Evolutionary conservation across 2,329 filamentous ascomycete species (phyloP).

Genomic region (Diplocarpon mali): DNA sequence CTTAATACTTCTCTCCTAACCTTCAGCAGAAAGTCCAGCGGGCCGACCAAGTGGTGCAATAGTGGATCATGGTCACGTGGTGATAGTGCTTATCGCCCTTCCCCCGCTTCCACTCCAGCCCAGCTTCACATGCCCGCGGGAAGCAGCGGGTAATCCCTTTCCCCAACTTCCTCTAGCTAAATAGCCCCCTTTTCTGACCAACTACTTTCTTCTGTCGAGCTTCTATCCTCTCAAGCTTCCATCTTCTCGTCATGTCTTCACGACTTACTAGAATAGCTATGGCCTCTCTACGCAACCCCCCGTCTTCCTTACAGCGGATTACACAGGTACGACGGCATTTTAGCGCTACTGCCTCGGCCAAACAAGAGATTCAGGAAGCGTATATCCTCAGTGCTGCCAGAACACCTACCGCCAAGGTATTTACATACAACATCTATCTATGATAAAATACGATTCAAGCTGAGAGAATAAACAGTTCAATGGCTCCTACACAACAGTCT

Average conservation of each 20-base stretch:
- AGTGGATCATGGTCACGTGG: neutral
- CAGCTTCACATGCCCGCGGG: too few relatives aligned
- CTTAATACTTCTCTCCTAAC: neutral
- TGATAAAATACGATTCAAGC: neutral
- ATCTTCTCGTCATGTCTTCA: slow-evolving; percentile 25
- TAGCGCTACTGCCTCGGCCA: slow-evolving; percentile 35
- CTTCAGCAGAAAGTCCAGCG: neutral
- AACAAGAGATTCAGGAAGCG: slow-evolving; percentile 70
- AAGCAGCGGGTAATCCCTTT: too few relatives aligned
- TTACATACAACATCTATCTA: slow-evolving; percentile 4
- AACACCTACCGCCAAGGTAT: slow-evolving; percentile 81
- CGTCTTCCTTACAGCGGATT: slow-evolving; percentile 30
- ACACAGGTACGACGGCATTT: slow-evolving; percentile 39
- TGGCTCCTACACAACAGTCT: slow-evolving; percentile 72
- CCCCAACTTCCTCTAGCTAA: too few relatives aligned
- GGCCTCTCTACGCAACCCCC: slow-evolving; percentile 15
- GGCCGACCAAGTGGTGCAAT: neutral
- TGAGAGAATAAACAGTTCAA: slow-evolving; percentile 60
- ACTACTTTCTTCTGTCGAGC: neutral
- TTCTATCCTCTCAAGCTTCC: neutral
- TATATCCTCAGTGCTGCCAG: slow-evolving; percentile 88
- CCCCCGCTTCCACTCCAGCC: too few relatives aligned
- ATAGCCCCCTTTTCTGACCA: too few relatives aligned
- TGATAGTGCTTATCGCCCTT: neutral
- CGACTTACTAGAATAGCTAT: slow-evolving; percentile 18